Conservation (phyloP, 2,329 filamentous ascomycete species). For the Ceratocystis huliohia region DNA sequence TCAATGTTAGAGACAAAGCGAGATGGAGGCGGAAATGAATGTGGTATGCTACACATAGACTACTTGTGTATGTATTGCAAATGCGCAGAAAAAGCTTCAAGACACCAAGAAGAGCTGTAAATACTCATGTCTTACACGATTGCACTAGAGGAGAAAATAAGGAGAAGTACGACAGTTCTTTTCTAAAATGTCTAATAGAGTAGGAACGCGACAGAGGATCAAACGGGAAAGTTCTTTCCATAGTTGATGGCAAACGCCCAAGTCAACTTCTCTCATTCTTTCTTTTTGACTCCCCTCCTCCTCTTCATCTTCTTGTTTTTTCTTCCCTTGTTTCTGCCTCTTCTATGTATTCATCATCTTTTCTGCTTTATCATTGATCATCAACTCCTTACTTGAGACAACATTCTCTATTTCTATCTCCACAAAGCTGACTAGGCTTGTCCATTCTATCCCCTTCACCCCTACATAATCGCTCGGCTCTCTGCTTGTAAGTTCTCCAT, state of each 20-base stretch:
- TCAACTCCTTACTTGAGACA: not conserved
- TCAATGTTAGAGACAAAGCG: not conserved
- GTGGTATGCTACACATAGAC: not conserved
- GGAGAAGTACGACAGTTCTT: too few relatives aligned
- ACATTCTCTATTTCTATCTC: constrained; percentile 5
- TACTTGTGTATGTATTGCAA: not conserved
- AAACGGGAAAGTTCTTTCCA: constrained; percentile 2
- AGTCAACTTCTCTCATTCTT: not conserved
- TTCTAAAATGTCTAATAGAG: not conserved
- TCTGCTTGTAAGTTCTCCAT: not conserved
- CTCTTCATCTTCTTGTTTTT: not conserved
- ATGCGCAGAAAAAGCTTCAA: not conserved
- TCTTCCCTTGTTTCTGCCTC: not conserved
- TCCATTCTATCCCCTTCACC: not conserved
- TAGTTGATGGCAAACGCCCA: not conserved
- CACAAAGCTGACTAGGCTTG: not conserved
- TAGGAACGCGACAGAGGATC: constrained; percentile 9
- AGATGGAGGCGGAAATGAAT: not conserved
- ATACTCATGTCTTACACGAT: too few relatives aligned
- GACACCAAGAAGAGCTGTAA: too few relatives aligned
- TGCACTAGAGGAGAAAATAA: too few relatives aligned
- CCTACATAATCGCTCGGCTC: not conserved
- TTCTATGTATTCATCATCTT: too few relatives aligned
- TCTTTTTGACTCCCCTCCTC: not conserved
- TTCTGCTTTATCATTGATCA: constrained; percentile 2